These are phyloP conservation scores for Colletotrichum musae DNA, from an alignment of 2,329 filamentous ascomycete genomes.

Conservation along the genomic window DNA sequence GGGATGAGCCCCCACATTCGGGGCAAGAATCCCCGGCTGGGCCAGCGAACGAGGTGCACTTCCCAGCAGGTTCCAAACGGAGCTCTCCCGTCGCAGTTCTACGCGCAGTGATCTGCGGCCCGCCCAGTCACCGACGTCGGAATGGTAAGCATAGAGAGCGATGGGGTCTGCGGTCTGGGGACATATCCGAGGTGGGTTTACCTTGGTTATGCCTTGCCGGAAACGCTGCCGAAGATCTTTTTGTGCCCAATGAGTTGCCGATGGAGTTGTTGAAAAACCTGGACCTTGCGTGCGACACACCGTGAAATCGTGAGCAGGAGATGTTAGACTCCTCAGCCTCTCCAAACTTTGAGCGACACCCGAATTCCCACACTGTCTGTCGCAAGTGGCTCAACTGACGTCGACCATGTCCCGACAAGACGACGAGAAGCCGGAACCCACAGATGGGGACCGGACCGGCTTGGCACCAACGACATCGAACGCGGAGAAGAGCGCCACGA, in stretches of 20 bases:
- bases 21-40: background rate
- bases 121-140: conserved; percentile 37
- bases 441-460: background rate
- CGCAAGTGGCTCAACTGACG: background rate
- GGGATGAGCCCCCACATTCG: conserved; percentile 1
- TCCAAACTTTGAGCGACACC: background rate
- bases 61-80: background rate
- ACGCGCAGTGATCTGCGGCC: background rate
- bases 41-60: background rate
- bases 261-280: background rate
- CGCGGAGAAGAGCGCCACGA: conserved; percentile 28
- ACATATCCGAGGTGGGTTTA: conserved; percentile 11
- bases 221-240: background rate
- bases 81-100: background rate
- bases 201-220: conserved; percentile 4
- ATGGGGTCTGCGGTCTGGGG: background rate
- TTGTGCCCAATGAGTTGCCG: background rate
- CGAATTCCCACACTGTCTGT: background rate
- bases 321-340: background rate
- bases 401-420: conserved; percentile 24
- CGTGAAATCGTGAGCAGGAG: no score
- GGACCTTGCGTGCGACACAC: background rate
- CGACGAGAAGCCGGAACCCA: conserved; percentile 8
- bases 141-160: conserved; percentile 5
- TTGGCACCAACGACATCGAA: conserved; percentile 31